Evolutionary conservation across 1,284 basidiomycete genomes (phyloP).

Genomic region (Ustanciosporium gigantosporum): DNA sequence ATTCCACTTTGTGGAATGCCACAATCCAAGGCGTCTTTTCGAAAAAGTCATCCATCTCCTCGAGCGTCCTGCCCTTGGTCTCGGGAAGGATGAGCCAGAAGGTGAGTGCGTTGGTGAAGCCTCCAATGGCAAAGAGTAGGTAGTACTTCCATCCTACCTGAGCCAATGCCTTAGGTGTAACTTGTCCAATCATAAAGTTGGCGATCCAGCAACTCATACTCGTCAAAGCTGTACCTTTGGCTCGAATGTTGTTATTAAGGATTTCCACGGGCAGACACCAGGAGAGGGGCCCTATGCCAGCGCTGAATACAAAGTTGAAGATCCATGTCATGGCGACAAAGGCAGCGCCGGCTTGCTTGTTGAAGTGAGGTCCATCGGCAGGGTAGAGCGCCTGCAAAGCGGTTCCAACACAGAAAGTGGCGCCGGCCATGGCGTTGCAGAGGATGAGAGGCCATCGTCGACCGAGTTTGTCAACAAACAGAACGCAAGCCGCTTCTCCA

Average conservation of each 20-base stretch:
- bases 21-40: slow-evolving; percentile 66
- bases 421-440: slow-evolving; percentile 67
- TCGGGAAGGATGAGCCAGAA: slow-evolving; percentile 65
- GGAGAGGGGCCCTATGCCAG: slow-evolving; percentile 65
- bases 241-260: slow-evolving; percentile 68
- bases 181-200: slow-evolving; percentile 63
- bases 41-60: slow-evolving; percentile 69
- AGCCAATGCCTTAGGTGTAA: slow-evolving; percentile 61
- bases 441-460: slow-evolving; percentile 67
- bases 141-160: slow-evolving; percentile 63
- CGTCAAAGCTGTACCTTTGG: slow-evolving; percentile 69
- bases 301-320: slow-evolving; percentile 68
- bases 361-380: slow-evolving; percentile 58
- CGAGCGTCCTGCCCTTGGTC: slow-evolving; percentile 62
- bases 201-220: slow-evolving; percentile 66
- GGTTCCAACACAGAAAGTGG: slow-evolving; percentile 67
- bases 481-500: slow-evolving; percentile 67
- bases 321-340: slow-evolving; percentile 63
- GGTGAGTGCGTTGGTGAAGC: slow-evolving; percentile 69
- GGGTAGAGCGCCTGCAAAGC: slow-evolving; percentile 67
- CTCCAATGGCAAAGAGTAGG: slow-evolving; percentile 69
- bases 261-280: slow-evolving; percentile 63
- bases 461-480: slow-evolving; percentile 69
- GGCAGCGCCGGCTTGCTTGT: slow-evolving; percentile 13
- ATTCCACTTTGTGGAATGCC: slow-evolving; percentile 28